Conservation (phyloP, 1,284 basidiomycete species). For the Malassezia vespertilionis region DNA sequence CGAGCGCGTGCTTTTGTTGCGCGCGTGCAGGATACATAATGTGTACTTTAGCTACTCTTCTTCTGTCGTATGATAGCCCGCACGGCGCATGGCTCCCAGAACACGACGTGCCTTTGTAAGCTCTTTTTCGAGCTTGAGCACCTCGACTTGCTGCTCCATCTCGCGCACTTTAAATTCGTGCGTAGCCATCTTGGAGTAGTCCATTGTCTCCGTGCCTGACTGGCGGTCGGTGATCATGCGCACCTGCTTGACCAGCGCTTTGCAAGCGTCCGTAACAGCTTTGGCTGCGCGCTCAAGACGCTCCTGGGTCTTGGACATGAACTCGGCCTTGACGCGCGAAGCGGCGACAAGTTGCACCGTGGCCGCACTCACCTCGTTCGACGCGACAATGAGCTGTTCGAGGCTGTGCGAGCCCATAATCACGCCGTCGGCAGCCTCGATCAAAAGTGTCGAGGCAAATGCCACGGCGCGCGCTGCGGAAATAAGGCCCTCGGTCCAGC, state of each 20-base stretch:
- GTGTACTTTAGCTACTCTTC: slow-evolving; percentile 15
- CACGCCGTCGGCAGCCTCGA: slow-evolving; percentile 95
- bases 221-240: slow-evolving; percentile 83
- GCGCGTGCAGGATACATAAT: background rate
- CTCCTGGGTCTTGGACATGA: slow-evolving; percentile 98
- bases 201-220: slow-evolving; percentile 61
- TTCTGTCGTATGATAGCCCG: slow-evolving; percentile 43
- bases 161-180: slow-evolving; percentile 78
- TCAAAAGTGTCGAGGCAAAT: slow-evolving; percentile 89
- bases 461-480: slow-evolving; percentile 96
- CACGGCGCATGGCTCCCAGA: slow-evolving; percentile 43
- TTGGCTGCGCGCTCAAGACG: slow-evolving; percentile 89
- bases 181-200: slow-evolving; percentile 82
- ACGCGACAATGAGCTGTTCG: slow-evolving; percentile 97
- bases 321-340: slow-evolving; percentile 90
- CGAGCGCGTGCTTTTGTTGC: slow-evolving; percentile 64
- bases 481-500: slow-evolving; percentile 98
- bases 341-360: slow-evolving; percentile 97
- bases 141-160: slow-evolving; percentile 98
- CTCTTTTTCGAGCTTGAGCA: slow-evolving; percentile 90
- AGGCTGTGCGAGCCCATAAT: slow-evolving; percentile 89
- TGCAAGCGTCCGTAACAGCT: slow-evolving; percentile 97
- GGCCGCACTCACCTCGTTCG: slow-evolving; percentile 91
- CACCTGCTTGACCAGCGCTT: slow-evolving; percentile 88
- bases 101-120: slow-evolving; percentile 52